Evolutionary conservation across 768 basidiomycete species (phyloP), one percentile per base, ranked within the genome.

Genomic region (Pleurotus citrinopileatus): DNA sequence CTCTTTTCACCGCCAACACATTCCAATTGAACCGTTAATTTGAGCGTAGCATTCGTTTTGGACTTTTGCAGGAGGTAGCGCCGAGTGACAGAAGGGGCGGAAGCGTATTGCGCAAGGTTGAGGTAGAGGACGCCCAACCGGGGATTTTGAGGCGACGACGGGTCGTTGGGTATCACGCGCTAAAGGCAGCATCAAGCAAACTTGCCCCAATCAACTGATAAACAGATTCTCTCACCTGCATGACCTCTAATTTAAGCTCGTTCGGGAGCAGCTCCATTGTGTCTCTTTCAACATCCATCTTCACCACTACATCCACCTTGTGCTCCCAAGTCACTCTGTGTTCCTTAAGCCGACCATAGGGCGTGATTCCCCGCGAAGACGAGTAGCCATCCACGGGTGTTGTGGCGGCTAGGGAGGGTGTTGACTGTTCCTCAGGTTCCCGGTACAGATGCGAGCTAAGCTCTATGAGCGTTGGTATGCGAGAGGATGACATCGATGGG

Each of bases 1-100:
- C 70, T 55, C 5, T 73, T 68, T 59, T 81, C 79, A 3, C 86
- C 85, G 12, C 77, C 77, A 13, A 82, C 67, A 53, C 79, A 62
- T 44, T 65, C 78, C 53, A 84, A 70, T 59, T 78, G 75, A 29
- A 89, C 75, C 3, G 85, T 81, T 7, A 91, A 72, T 81, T 87
- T 87, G 44, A 92, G 73, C 4, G 84, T 87, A 1, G 90, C 88
- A 59, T 92, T 92, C 34, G 83, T 89, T 68, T 87, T 89, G 60
- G 86, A 89, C 60, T 88, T 80, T 44, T 81, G 73, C 4, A 91
- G 69, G 5, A 90, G 73, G 66, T 89, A 88, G 4, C 81, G 74
- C 15, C 90, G 75, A 8, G 82, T 81, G 22, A 89, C 76, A 25
- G 66, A 64, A 6, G 80, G 78, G 29, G 84, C 80, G 43, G 78